Evolutionary conservation across 495 filamentous ascomycete genomes (phyloP).

Genomic region (Tetracladium marchalianum): DNA sequence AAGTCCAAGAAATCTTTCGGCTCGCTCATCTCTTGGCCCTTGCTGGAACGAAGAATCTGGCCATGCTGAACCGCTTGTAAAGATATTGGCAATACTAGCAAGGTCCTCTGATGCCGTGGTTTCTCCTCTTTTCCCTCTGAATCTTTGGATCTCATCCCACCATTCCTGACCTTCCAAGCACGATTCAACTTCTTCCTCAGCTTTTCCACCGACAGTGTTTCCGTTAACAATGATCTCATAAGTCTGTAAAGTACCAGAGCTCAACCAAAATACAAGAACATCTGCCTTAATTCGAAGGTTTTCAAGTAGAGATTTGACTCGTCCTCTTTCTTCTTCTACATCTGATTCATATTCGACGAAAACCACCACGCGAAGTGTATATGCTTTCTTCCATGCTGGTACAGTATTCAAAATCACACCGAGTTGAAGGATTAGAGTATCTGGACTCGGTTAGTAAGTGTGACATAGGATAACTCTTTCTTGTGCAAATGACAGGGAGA

Average conservation of each 20-base stretch:
- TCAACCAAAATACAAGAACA: conserved; percentile 73
- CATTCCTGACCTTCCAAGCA: conserved; percentile 62
- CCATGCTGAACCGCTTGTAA: conserved; percentile 32
- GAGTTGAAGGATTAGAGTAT: conserved; percentile 78
- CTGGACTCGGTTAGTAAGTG: conserved; percentile 14
- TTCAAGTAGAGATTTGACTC: conserved; percentile 66
- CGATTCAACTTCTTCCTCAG: conserved; percentile 45
- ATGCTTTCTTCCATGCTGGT: conserved; percentile 70
- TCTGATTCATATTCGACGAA: conserved; percentile 88
- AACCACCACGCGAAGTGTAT: conserved; percentile 64
- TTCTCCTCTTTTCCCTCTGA: conserved; percentile 33
- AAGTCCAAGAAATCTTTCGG: conserved; percentile 32
- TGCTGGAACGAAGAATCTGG: conserved; percentile 46
- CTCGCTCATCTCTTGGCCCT: conserved; percentile 27
- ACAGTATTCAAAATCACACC: conserved; percentile 80
- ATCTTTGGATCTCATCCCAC: conserved; percentile 68
- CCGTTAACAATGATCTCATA: conserved; percentile 79
- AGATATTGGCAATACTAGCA: conserved; percentile 24
- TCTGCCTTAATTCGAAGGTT: conserved; percentile 76
- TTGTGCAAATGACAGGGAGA: neutral
- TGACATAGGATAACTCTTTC: too few species aligned
- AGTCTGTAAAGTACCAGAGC: conserved; percentile 57
- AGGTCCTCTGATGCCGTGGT: conserved; percentile 21
- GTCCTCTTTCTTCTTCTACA: conserved; percentile 63
- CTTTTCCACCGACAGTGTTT: conserved; percentile 23